phyloP scores from a whole-genome alignment of 2,329 filamentous ascomycete species.

The Mariannaea sp. region DNA sequence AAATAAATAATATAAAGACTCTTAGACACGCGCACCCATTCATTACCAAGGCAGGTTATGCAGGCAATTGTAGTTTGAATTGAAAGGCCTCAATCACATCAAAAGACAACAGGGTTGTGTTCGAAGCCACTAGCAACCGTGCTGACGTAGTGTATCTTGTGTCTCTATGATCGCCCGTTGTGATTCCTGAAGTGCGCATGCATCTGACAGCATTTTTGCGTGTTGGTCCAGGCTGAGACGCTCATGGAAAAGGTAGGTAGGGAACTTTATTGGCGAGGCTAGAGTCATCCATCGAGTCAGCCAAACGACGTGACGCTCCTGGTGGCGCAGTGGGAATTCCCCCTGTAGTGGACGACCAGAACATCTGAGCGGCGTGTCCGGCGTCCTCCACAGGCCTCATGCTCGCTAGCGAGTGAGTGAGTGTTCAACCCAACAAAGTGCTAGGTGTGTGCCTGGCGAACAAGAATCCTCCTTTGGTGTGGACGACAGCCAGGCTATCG shows the following conservation, averaged over 20 bases:
- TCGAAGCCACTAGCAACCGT: background rate
- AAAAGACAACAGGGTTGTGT: conserved; percentile 1
- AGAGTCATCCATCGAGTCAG: conserved; percentile 16
- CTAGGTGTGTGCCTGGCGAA: conserved; percentile 5
- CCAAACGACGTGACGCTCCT: conserved; percentile 17
- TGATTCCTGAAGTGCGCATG: background rate
- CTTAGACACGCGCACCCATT: too few relatives aligned
- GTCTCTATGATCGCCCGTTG: conserved; percentile 10
- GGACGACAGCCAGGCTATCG: conserved; percentile 21
- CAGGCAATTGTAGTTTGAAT: too few relatives aligned
- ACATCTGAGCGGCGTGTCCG: conserved; percentile 22
- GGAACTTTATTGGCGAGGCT: background rate
- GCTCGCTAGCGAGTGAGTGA: conserved; percentile 19
- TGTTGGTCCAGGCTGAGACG: conserved; percentile 19
- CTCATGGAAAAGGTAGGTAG: too few relatives aligned
- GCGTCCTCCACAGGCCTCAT: conserved; percentile 20
- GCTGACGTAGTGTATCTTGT: conserved; percentile 12
- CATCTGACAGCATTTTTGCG: conserved; percentile 18
- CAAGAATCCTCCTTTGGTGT: background rate
- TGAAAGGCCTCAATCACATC: too few relatives aligned
- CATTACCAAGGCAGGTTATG: too few relatives aligned
- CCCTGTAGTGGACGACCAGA: conserved; percentile 34
- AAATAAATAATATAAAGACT: too few relatives aligned
- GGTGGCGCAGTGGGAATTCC: conserved; percentile 32
- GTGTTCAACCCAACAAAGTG: conserved; percentile 20